Conservation (phyloP, 345 rosid species). For the Citrus glauca region DNA sequence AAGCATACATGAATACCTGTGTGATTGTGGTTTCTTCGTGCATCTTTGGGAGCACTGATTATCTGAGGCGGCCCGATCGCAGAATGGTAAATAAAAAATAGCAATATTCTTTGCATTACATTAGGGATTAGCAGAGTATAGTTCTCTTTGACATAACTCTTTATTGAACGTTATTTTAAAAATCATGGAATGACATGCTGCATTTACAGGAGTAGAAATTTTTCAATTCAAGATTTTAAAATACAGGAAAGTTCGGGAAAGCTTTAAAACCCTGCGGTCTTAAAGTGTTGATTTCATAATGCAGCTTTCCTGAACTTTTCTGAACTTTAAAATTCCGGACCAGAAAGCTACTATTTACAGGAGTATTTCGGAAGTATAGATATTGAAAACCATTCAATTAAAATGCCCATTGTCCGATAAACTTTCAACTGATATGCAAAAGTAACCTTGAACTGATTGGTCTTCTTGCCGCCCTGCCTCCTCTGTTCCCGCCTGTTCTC, state of each 20-base stretch:
- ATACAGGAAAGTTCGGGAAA: no score
- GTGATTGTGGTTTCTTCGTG: constrained; percentile 80
- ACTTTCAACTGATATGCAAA: background rate
- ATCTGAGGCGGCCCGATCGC: constrained; percentile 80
- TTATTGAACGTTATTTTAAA: constrained; percentile 1
- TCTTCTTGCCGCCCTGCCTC: background rate
- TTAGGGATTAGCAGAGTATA: background rate
- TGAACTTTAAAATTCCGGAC: no score
- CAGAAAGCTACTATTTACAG: background rate
- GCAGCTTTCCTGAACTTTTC: no score
- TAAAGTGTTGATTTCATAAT: no score
- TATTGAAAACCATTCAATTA: background rate
- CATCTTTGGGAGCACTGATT: constrained; percentile 93
- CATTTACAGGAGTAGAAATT: background rate
- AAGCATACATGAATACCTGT: constrained; percentile 69
- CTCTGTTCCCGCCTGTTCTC: background rate
- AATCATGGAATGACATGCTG: background rate
- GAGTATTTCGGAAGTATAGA: background rate
- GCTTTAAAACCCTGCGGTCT: no score
- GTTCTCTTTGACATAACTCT: background rate
- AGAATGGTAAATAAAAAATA: constrained; percentile 40
- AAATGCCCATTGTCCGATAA: background rate
- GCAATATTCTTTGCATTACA: background rate
- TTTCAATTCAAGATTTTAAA: no score
- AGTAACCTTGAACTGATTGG: background rate